A percentile compares a stretch with the other conserved stretches of the same genome.
Evolutionary conservation across 352 stramenopile species (phyloP).

Genomic region (Phytopythium litorale): DNA sequence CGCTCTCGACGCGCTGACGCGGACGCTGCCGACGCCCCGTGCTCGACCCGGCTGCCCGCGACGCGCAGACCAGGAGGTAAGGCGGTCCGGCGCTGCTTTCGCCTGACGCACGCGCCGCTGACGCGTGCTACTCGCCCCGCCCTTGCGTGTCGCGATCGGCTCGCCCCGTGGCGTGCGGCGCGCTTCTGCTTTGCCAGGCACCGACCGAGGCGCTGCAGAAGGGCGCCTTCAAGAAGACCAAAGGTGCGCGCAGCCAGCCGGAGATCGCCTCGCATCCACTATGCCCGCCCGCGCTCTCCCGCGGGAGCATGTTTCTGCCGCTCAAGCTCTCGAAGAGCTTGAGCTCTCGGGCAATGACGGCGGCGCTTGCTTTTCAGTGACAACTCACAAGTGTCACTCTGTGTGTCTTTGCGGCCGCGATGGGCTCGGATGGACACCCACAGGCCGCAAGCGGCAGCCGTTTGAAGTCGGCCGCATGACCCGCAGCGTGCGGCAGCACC

Average conservation of each 20-base stretch:
- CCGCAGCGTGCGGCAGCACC: conserved; percentile 70
- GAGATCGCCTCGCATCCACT: not conserved
- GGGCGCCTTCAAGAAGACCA: conserved; percentile 65
- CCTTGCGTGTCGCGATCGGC: not conserved
- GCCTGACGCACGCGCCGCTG: not conserved
- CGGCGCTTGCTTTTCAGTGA: not conserved
- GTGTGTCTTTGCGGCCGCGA: not conserved
- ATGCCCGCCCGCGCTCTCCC: not conserved
- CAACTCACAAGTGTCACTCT: not conserved
- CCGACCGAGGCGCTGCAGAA: conserved; percentile 65
- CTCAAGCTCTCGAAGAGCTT: not conserved
- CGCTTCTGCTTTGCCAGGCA: conserved; percentile 15
- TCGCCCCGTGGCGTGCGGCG: not conserved
- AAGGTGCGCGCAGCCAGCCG: conserved; percentile 26
- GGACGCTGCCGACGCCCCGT: no score
- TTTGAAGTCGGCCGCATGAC: conserved; percentile 71
- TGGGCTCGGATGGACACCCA: no score
- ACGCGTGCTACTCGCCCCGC: not conserved
- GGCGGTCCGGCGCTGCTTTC: not conserved
- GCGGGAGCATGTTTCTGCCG: conserved; percentile 5
- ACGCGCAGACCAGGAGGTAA: conserved; percentile 48
- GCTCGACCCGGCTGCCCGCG: not conserved
- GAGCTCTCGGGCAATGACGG: not conserved
- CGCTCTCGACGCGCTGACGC: no score
- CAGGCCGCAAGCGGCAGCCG: conserved; percentile 56